phyloP scores from a whole-genome alignment of 495 filamentous ascomycete species.

The Pyrenula aspistea region DNA sequence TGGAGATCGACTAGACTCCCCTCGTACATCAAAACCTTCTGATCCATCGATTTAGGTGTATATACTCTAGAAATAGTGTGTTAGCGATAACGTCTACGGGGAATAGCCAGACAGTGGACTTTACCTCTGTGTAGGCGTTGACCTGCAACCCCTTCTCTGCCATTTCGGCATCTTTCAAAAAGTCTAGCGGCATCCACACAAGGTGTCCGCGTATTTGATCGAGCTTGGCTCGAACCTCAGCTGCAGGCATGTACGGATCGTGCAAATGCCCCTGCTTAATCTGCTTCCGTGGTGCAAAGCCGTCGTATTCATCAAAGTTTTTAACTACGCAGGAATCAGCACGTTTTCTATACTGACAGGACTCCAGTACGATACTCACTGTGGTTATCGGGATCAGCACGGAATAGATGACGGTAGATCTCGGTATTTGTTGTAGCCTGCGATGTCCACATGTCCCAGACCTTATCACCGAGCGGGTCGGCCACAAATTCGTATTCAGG shows the following conservation, averaged over 20 bases:
- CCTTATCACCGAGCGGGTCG: conserved; percentile 65
- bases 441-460: conserved; percentile 79
- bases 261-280: conserved; percentile 77
- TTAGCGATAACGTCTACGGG: conserved; percentile 3
- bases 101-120: conserved; percentile 2
- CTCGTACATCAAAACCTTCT: too few relatives aligned
- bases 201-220: conserved; percentile 77
- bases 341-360: not conserved
- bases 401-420: conserved; percentile 80
- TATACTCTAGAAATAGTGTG: conserved; percentile 28
- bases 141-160: conserved; percentile 75
- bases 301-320: conserved; percentile 81
- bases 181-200: conserved; percentile 91
- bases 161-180: conserved; percentile 75
- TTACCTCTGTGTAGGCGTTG: conserved; percentile 57
- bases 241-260: conserved; percentile 55
- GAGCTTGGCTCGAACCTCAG: conserved; percentile 62
- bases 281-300: conserved; percentile 52
- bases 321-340: conserved; percentile 27
- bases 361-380: conserved; percentile 26
- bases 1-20: too few relatives aligned
- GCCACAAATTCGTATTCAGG: conserved; percentile 63
- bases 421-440: conserved; percentile 69
- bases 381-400: conserved; percentile 81
- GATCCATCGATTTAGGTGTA: too few relatives aligned